These are phyloP conservation scores for Saccharomycopsis fodiens DNA, from an alignment of 805 yeast genomes.

Conservation along the genomic window DNA sequence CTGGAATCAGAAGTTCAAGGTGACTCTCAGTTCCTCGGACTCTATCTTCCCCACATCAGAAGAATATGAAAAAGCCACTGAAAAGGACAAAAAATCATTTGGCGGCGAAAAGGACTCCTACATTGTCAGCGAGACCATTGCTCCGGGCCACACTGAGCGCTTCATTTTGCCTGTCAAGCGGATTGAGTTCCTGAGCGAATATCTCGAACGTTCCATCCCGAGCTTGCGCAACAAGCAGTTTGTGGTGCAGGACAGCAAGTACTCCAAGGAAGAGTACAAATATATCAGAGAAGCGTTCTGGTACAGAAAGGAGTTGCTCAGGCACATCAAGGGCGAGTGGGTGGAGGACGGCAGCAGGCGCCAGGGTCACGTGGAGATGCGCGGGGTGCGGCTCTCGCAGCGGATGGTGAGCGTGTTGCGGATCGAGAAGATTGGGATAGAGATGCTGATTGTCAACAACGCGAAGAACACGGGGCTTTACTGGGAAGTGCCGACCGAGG, in stretches of 20 bases:
- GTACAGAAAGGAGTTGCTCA: constrained; percentile 64
- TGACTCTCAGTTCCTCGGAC: constrained; percentile 24
- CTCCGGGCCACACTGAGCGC: constrained; percentile 45
- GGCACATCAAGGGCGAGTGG: constrained; percentile 64
- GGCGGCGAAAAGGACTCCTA: constrained; percentile 21
- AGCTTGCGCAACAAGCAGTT: constrained; percentile 65
- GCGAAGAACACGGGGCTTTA: constrained; percentile 26
- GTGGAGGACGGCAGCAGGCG: constrained; percentile 31
- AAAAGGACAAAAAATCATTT: constrained; percentile 21
- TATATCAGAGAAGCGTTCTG: constrained; percentile 66
- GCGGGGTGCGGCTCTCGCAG: constrained; percentile 55
- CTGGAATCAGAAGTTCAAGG: constrained; percentile 54
- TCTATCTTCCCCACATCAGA: constrained; percentile 22
- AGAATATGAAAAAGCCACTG: constrained; percentile 29
- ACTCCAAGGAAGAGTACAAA: constrained; percentile 47
- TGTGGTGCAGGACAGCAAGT: constrained; percentile 39
- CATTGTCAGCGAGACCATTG: constrained; percentile 26
- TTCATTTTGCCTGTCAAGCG: constrained; percentile 65
- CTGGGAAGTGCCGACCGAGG: constrained; percentile 35
- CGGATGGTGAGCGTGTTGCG: constrained; percentile 51
- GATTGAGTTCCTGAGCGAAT: constrained; percentile 35
- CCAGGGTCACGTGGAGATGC: constrained; percentile 54
- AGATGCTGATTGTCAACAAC: constrained; percentile 27
- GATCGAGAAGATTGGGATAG: constrained; percentile 39
- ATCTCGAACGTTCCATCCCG: constrained; percentile 53